Conservation (phyloP, 2,329 filamentous ascomycete species). For the Fusarium verrucosum region DNA sequence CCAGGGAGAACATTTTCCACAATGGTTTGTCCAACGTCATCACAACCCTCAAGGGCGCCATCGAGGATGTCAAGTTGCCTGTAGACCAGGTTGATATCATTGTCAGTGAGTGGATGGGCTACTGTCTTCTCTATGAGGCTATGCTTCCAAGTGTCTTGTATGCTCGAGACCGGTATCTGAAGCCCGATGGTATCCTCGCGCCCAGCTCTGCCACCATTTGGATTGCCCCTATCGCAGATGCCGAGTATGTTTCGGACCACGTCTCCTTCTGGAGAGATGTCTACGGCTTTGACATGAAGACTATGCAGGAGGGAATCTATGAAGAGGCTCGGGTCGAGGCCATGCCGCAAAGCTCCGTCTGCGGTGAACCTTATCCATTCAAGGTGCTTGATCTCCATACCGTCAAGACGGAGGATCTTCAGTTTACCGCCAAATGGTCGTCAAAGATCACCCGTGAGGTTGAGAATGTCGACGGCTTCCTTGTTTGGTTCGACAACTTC, state of each 20-base stretch:
- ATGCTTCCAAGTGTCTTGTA: constrained; percentile 95
- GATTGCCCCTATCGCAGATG: constrained; percentile 81
- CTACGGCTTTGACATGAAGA: constrained; percentile 93
- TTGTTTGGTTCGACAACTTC: constrained; percentile 95
- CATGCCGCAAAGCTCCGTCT: constrained; percentile 69
- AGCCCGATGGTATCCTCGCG: constrained; percentile 81
- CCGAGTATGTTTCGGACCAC: constrained; percentile 79
- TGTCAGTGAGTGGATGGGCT: constrained; percentile 98
- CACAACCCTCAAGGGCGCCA: constrained; percentile 82
- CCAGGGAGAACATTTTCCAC: constrained; percentile 82
- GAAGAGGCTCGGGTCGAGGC: constrained; percentile 83
- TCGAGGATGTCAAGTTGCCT: constrained; percentile 85
- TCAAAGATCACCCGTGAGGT: constrained; percentile 69
- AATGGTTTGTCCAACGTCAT: constrained; percentile 80
- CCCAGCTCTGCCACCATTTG: constrained; percentile 86
- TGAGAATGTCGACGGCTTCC: constrained; percentile 82
- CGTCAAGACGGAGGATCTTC: constrained; percentile 74
- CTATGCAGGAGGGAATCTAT: constrained; percentile 85
- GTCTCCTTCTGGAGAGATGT: constrained; percentile 90
- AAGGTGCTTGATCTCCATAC: constrained; percentile 80
- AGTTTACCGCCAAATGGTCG: constrained; percentile 76
- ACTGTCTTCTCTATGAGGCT: constrained; percentile 90
- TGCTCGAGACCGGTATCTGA: constrained; percentile 87
- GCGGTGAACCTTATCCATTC: constrained; percentile 71
- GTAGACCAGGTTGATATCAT: constrained; percentile 90